Percentiles rank a stretch among this genome's conserved stretches.
Evolutionary conservation across 768 basidiomycete species (phyloP).

Genomic region (Trametes cinnabarina): DNA sequence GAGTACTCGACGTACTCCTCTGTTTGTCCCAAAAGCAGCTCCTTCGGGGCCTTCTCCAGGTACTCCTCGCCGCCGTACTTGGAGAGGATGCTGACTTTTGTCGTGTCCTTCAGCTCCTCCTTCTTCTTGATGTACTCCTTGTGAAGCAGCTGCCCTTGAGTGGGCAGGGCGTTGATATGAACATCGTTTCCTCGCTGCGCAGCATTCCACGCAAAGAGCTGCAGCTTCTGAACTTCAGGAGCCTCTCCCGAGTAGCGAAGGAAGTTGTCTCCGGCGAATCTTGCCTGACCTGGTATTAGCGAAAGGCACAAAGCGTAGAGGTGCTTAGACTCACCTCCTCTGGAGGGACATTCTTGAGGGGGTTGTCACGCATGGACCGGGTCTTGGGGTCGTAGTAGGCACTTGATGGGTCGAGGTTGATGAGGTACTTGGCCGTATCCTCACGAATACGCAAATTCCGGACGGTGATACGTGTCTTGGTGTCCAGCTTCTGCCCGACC

Average conservation of each 20-base stretch:
- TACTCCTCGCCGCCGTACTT: constrained; percentile 96
- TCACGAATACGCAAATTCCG: constrained; percentile 98
- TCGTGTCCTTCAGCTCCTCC: constrained; percentile 84
- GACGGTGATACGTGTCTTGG: constrained; percentile 97
- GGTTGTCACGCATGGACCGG: constrained; percentile 98
- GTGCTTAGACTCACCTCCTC: constrained; percentile 69
- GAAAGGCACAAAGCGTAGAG: constrained; percentile 1
- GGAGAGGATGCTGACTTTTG: constrained; percentile 84
- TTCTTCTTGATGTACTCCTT: constrained; percentile 91
- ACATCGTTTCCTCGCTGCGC: constrained; percentile 91
- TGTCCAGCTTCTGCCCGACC: constrained; percentile 96
- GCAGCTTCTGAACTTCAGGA: constrained; percentile 86
- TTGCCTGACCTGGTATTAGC: constrained; percentile 47
- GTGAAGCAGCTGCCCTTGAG: constrained; percentile 90
- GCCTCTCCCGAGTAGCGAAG: constrained; percentile 88
- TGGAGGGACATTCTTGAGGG: constrained; percentile 66
- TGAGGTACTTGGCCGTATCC: constrained; percentile 98
- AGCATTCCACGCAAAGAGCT: constrained; percentile 97
- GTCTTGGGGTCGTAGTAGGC: constrained; percentile 99
- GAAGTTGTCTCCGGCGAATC: constrained; percentile 97
- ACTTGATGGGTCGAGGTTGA: constrained; percentile 91
- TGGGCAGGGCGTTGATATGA: constrained; percentile 94
- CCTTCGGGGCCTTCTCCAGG: constrained; percentile 84
- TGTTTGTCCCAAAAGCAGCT: constrained; percentile 92
- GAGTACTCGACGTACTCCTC: constrained; percentile 99